Evolutionary conservation across 495 filamentous ascomycete genomes (phyloP).

Genomic region (Aspergillus saccharolyticus): DNA sequence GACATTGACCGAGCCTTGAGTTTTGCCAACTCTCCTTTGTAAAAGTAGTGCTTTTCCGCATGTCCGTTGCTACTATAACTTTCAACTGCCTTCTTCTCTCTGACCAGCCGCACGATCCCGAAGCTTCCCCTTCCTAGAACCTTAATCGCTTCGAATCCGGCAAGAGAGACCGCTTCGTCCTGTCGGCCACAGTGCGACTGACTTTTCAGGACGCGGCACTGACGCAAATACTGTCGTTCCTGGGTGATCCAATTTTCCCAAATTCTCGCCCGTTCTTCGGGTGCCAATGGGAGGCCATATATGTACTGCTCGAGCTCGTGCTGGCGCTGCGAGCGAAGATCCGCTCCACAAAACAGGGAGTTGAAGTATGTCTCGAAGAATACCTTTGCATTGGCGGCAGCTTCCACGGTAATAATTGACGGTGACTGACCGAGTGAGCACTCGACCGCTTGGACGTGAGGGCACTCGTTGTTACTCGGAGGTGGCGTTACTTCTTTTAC

Average conservation of each 20-base stretch:
- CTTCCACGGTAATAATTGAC: slow-evolving; percentile 72
- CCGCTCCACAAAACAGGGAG: slow-evolving; percentile 48
- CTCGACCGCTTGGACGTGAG: slow-evolving; percentile 17
- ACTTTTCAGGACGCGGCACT: slow-evolving; percentile 63
- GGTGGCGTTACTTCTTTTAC: slow-evolving; percentile 6
- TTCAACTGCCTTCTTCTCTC: slow-evolving; percentile 44
- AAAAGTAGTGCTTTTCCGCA: slow-evolving; percentile 7
- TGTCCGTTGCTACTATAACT: not conserved
- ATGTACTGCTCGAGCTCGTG: slow-evolving; percentile 63
- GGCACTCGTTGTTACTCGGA: slow-evolving; percentile 8
- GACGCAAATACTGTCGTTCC: slow-evolving; percentile 73
- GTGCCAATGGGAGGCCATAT: slow-evolving; percentile 40
- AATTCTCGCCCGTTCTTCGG: slow-evolving; percentile 50
- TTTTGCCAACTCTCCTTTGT: not conserved
- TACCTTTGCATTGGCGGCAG: slow-evolving; percentile 72
- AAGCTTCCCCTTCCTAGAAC: slow-evolving; percentile 95
- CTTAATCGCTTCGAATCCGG: slow-evolving; percentile 74
- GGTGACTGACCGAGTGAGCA: slow-evolving; percentile 31
- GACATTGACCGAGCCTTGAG: not conserved
- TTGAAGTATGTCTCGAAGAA: slow-evolving; percentile 84
- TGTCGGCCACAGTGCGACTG: slow-evolving; percentile 40
- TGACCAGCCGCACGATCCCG: slow-evolving; percentile 81
- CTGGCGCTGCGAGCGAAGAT: slow-evolving; percentile 61
- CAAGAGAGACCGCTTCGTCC: slow-evolving; percentile 43
- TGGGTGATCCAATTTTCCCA: slow-evolving; percentile 55